Base-by-base conservation (phyloP, 148 eudicot species). In the Chenopodium berlandieri region DNA sequence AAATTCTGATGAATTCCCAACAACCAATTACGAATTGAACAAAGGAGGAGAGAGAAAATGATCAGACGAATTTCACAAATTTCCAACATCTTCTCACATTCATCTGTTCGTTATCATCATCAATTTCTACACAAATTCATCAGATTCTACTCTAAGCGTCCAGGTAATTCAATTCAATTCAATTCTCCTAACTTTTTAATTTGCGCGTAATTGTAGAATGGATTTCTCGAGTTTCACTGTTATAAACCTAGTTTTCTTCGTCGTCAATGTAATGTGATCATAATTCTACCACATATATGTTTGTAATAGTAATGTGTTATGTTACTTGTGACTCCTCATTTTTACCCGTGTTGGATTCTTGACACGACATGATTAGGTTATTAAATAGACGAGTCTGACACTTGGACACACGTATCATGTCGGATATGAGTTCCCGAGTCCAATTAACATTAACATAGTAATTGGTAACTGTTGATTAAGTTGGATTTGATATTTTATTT, bases 41-140 rank as follows among this genome's bases (percentile, higher is more conserved):
- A 0, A 52, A 52, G 12, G 1, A 58, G 37, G 14, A 23, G 40
- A 3, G 31, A 44, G 16, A 34, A 48, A 69, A 82, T 73, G 82
- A 83, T 89, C 90, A 86, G 78, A 81, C 80, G 86, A 83, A 40
- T 85, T 47, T 81, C 86, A 23, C 85, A 74, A 32, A 48, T 89
- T 71, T 84, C 90, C 25, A 30, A 54, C 70, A 31, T 77, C 50
- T 78, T 87, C 16, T 90, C 89, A 5, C 81, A 52, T 46, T 76
- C 80, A 75, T 75, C 86, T 46, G 79, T 84, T 80, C 84, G 75
- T 72, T 82, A 63, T 40, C 70, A 84, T 84, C 84, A 86, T 48
- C 82, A 81, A 83, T 82, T 75, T 27, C 86, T 84, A 12, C 68
- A 30, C 80, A 73, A 84, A 83, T 79, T 83, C 68, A 71, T 84